These are phyloP conservation scores for Blastocystis sp. DNA, from an alignment of 352 stramenopile genomes.

Conservation along the genomic window DNA sequence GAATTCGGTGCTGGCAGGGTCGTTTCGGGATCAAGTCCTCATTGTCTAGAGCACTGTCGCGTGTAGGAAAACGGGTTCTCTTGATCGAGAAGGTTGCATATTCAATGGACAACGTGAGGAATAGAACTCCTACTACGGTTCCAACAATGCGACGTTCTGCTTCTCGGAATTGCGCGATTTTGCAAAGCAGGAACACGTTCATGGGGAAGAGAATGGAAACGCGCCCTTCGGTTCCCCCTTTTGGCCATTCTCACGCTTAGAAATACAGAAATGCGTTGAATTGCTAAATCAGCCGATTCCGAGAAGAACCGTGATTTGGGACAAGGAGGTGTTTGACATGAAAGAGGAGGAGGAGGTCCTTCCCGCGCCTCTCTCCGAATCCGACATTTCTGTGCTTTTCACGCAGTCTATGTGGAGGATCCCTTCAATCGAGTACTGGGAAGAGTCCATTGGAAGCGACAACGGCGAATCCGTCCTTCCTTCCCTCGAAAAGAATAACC, in stretches of 20 bases:
- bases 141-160: conserved; percentile 58
- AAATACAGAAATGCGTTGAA: conserved; percentile 1
- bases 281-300: conserved; percentile 58
- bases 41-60: conserved; percentile 51
- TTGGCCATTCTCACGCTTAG: not conserved
- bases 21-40: not conserved
- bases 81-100: conserved; percentile 47
- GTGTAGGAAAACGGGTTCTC: conserved; percentile 66
- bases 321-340: conserved; percentile 67
- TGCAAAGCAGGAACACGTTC: not conserved
- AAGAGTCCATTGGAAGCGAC: conserved; percentile 43
- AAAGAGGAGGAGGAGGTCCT: conserved; percentile 46
- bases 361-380: conserved; percentile 1
- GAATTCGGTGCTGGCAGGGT: conserved; percentile 73
- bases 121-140: conserved; percentile 67
- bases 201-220: not conserved
- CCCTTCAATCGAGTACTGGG: not conserved
- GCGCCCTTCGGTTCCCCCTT: conserved; percentile 12
- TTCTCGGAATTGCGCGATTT: conserved; percentile 45
- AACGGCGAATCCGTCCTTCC: not conserved
- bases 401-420: not conserved
- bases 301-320: conserved; percentile 34
- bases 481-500: conserved; percentile 57
- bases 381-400: conserved; percentile 11
- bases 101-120: not conserved